phyloP scores from a whole-genome alignment of 208 protist genomes.

The Trypanosoma cruzi region DNA sequence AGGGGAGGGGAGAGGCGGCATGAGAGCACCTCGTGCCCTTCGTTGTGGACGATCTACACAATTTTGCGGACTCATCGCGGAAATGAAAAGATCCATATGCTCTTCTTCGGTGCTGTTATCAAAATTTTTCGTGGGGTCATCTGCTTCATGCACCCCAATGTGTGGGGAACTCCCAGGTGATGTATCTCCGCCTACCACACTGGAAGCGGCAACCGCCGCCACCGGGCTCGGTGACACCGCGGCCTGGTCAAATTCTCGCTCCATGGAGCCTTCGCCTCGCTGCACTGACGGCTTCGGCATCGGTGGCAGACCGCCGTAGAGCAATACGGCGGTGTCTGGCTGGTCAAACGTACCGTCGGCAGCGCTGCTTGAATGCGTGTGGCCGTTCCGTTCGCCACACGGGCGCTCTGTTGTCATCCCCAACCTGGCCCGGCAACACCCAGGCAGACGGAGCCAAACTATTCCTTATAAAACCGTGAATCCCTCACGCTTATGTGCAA shows the following conservation, averaged over 20 bases:
- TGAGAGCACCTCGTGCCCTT: neutral
- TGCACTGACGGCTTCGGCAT: neutral
- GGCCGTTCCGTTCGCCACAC: neutral
- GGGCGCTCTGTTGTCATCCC: neutral
- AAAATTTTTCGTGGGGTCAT: neutral
- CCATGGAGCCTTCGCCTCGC: neutral
- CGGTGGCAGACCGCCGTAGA: neutral
- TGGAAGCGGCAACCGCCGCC: neutral
- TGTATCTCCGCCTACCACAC: neutral
- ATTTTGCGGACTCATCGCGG: neutral
- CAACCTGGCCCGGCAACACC: too few relatives aligned
- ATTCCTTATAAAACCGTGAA: neutral
- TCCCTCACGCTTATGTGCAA: neutral
- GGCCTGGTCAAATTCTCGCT: neutral
- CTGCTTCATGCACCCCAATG: neutral
- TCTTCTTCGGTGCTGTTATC: neutral
- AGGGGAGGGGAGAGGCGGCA: slow-evolving; percentile 10
- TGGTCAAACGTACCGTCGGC: neutral
- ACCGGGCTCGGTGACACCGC: neutral
- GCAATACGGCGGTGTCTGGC: neutral
- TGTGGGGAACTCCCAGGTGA: neutral
- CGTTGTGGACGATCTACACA: neutral
- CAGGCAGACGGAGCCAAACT: neutral
- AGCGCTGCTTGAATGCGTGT: neutral
- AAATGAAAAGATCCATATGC: neutral